phyloP scores from a whole-genome alignment of 1,284 basidiomycete species.

The Microbotryum saponariae region DNA sequence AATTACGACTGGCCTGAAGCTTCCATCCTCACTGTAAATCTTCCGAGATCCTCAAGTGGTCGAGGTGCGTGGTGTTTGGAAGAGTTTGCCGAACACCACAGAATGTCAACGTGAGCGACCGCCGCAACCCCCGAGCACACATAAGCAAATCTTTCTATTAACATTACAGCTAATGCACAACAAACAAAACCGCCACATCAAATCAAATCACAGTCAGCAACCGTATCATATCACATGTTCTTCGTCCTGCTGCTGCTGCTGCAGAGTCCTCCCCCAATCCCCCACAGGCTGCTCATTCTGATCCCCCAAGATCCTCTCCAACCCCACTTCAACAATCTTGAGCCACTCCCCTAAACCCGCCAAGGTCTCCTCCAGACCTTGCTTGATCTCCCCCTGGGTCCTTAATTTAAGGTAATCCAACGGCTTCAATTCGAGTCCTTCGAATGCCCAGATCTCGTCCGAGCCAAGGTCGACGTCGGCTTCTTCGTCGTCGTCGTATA shows the following conservation, averaged over 20 bases:
- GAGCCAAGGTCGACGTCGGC: not conserved
- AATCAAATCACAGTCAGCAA: too few relatives aligned
- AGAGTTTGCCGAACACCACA: too few relatives aligned
- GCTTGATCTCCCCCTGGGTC: slow-evolving; percentile 57
- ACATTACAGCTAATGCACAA: too few relatives aligned
- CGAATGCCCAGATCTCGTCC: not conserved
- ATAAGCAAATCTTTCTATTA: too few relatives aligned
- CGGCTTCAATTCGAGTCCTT: slow-evolving; percentile 50
- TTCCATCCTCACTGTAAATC: too few relatives aligned
- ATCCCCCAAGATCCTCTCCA: slow-evolving; percentile 14
- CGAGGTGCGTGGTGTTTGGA: too few relatives aligned
- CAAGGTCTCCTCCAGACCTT: slow-evolving; percentile 64
- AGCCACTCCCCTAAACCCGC: slow-evolving; percentile 76
- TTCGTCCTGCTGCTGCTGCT: not conserved
- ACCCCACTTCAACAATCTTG: slow-evolving; percentile 54
- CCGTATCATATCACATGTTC: not conserved
- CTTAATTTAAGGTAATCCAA: slow-evolving; percentile 62
- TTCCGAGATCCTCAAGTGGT: too few relatives aligned
- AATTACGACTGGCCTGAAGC: too few relatives aligned
- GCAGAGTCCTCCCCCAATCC: not conserved
- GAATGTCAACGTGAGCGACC: too few relatives aligned
- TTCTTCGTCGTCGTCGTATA: not conserved
- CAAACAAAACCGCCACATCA: too few relatives aligned
- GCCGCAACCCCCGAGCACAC: too few relatives aligned
- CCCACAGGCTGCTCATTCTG: not conserved